Evolutionary conservation across 2,329 filamentous ascomycete genomes (phyloP).

Genomic region (Colletotrichum tropicicola): DNA sequence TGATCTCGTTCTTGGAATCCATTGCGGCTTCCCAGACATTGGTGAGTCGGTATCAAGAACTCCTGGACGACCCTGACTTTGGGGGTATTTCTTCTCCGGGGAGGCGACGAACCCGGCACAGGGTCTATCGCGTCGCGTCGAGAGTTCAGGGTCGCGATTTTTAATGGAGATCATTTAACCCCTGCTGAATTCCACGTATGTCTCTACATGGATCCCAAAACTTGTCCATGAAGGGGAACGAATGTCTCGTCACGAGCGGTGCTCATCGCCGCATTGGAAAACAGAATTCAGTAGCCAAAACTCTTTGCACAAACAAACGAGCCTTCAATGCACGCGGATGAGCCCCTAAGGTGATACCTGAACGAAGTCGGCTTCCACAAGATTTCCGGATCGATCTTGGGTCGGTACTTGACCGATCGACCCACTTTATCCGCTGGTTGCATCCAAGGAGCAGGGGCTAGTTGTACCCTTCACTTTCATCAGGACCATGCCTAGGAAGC

Average conservation of each 20-base stretch:
- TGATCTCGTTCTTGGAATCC: neutral
- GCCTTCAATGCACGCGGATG: no score
- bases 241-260: no score
- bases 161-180: neutral
- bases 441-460: neutral
- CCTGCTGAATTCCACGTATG: no score
- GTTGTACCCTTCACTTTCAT: no score
- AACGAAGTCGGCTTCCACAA: no score
- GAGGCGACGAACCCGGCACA: no score
- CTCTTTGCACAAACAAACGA: no score
- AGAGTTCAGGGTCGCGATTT: neutral
- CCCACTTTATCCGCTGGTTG: neutral
- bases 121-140: neutral
- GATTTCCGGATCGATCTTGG: neutral
- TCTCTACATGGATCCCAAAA: no score
- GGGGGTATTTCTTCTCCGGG: neutral
- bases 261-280: no score
- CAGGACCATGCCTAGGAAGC: no score
- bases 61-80: neutral
- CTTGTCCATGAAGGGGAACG: no score
- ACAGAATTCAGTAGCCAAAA: neutral
- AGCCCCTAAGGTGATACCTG: no score
- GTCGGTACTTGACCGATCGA: neutral
- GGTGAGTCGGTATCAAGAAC: neutral
- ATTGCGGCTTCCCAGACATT: neutral